These are phyloP conservation scores for Penicillium coprophilum DNA, from an alignment of 495 filamentous ascomycete genomes.

Conservation along the genomic window DNA sequence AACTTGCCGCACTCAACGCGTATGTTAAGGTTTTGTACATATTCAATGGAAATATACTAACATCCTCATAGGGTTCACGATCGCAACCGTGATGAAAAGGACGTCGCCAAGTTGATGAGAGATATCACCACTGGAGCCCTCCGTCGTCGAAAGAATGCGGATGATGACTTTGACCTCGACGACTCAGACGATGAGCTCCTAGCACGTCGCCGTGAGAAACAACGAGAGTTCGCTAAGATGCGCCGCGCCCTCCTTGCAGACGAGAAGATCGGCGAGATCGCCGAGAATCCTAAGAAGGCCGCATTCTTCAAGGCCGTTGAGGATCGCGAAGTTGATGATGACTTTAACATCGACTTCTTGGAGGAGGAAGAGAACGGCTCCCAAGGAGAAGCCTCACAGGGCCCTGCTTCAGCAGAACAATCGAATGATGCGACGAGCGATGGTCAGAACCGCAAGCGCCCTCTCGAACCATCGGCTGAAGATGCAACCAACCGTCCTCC, in stretches of 20 bases:
- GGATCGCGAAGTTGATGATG: slow-evolving; percentile 75
- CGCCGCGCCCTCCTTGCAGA: slow-evolving; percentile 86
- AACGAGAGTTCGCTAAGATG: slow-evolving; percentile 87
- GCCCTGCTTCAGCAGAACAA: slow-evolving; percentile 31
- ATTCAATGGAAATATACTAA: slow-evolving; percentile 15
- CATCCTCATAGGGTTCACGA: slow-evolving; percentile 36
- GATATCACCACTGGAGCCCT: slow-evolving; percentile 87
- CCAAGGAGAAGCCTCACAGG: slow-evolving; percentile 48
- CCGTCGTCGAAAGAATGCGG: slow-evolving; percentile 71
- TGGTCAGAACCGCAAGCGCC: slow-evolving; percentile 56
- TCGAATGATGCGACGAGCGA: slow-evolving; percentile 26
- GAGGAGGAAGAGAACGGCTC: slow-evolving; percentile 50
- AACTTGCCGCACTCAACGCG: slow-evolving; percentile 85
- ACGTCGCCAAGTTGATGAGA: slow-evolving; percentile 83
- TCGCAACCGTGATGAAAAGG: slow-evolving; percentile 61
- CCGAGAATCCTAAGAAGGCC: slow-evolving; percentile 82
- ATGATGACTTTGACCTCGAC: slow-evolving; percentile 74
- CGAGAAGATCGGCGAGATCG: slow-evolving; percentile 85
- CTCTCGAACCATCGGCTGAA: slow-evolving; percentile 45
- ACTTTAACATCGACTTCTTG: slow-evolving; percentile 72
- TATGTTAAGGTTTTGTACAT: slow-evolving; percentile 49
- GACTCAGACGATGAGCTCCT: slow-evolving; percentile 84
- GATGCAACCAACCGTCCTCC: slow-evolving; percentile 57
- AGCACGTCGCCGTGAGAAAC: slow-evolving; percentile 75
- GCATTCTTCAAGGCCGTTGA: slow-evolving; percentile 91